Evolutionary conservation across 768 basidiomycete species (phyloP).

Genomic region (Dendrothele bispora): DNA sequence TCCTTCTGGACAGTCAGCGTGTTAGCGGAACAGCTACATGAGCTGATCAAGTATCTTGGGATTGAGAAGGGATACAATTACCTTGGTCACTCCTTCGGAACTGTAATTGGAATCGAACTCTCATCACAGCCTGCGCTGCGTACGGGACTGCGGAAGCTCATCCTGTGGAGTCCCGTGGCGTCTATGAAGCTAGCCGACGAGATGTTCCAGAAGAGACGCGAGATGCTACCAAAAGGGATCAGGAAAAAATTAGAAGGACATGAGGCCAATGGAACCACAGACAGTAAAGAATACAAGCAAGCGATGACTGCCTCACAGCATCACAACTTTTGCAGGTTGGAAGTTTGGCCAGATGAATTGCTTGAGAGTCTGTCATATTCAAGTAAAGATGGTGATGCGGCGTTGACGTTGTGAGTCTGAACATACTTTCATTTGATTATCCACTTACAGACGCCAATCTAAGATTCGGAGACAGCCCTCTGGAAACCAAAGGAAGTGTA

Average conservation of each 20-base stretch:
- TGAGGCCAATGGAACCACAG: slow-evolving; percentile 34
- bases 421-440: not conserved
- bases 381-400: slow-evolving; percentile 39
- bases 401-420: slow-evolving; percentile 33
- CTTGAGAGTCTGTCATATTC: slow-evolving; percentile 19
- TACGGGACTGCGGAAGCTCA: slow-evolving; percentile 17
- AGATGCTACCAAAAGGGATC: slow-evolving; percentile 29
- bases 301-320: slow-evolving; percentile 35
- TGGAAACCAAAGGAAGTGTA: slow-evolving; percentile 27
- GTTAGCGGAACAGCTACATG: slow-evolving; percentile 38
- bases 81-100: slow-evolving; percentile 1
- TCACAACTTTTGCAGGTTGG: slow-evolving; percentile 32
- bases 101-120: not conserved
- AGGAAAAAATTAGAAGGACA: slow-evolving; percentile 32
- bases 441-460: slow-evolving; percentile 16
- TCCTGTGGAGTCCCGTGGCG: slow-evolving; percentile 36
- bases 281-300: slow-evolving; percentile 33
- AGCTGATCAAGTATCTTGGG: slow-evolving; percentile 33
- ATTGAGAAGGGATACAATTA: slow-evolving; percentile 15
- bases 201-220: slow-evolving; percentile 24
- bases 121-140: not conserved
- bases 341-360: slow-evolving; percentile 34
- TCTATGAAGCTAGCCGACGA: slow-evolving; percentile 34
- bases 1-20: slow-evolving; percentile 38
- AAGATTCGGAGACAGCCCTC: slow-evolving; percentile 19